These are phyloP conservation scores for Ormosia emarginata DNA, from an alignment of 306 rosid genomes.

Conservation along the genomic window DNA sequence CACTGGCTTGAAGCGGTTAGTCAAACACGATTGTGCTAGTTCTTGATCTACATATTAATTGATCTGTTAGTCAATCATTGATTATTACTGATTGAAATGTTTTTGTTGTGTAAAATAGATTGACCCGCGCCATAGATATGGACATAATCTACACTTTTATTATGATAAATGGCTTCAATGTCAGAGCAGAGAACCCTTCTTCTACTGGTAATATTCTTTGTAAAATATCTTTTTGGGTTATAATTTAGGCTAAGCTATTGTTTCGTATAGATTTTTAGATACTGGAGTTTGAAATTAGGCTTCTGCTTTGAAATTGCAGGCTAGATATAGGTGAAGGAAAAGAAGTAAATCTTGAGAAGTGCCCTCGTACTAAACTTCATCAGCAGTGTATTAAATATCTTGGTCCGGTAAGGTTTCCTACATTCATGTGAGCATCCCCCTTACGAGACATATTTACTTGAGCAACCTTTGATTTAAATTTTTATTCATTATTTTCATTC, in stretches of 20 bases:
- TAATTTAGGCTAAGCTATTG: not conserved
- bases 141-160: slow-evolving; percentile 92
- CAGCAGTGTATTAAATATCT: slow-evolving; percentile 93
- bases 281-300: not conserved
- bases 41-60: not conserved
- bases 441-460: slow-evolving; percentile 13
- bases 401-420: slow-evolving; percentile 77
- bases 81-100: slow-evolving; percentile 22
- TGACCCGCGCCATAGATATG: slow-evolving; percentile 97
- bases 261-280: not conserved
- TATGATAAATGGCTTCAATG: slow-evolving; percentile 87
- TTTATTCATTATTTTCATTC: not conserved
- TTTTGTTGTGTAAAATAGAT: slow-evolving; percentile 49
- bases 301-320: slow-evolving; percentile 47
- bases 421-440: slow-evolving; percentile 1
- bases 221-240: not conserved
- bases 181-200: slow-evolving; percentile 90
- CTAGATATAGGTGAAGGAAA: slow-evolving; percentile 96
- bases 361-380: slow-evolving; percentile 81
- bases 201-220: slow-evolving; percentile 76
- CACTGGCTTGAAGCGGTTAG: slow-evolving; percentile 99
- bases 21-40: not conserved
- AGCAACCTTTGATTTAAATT: not conserved
- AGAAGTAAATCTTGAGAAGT: slow-evolving; percentile 82
- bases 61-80: slow-evolving; percentile 2